Evolutionary conservation across 2,329 filamentous ascomycete genomes (phyloP).

Genomic region (Aureobasidium sp.): DNA sequence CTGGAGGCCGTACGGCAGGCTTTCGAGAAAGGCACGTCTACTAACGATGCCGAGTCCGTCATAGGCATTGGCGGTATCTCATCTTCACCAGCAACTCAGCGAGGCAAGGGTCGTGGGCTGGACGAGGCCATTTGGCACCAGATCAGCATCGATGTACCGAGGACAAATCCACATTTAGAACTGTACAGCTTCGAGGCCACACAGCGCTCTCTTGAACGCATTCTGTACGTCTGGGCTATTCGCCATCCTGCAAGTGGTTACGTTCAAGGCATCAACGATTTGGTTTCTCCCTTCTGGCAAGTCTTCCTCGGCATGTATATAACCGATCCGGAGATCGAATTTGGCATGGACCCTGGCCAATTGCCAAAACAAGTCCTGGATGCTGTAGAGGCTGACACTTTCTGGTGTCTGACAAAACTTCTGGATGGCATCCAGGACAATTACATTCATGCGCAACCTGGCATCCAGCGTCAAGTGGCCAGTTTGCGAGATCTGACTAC

Average conservation of each 20-base stretch:
- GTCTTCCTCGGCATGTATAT: conserved; percentile 94
- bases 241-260: conserved; percentile 95
- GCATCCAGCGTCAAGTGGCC: conserved; percentile 88
- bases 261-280: conserved; percentile 96
- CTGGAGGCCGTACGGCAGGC: conserved; percentile 75
- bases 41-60: conserved; percentile 34
- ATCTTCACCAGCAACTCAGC: conserved; percentile 38
- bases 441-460: conserved; percentile 95
- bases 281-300: conserved; percentile 97
- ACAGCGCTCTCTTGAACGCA: conserved; percentile 85
- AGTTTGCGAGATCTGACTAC: conserved; percentile 84
- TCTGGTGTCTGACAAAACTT: conserved; percentile 96
- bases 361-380: conserved; percentile 84
- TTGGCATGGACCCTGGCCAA: conserved; percentile 94
- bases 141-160: conserved; percentile 95
- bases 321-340: conserved; percentile 85
- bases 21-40: conserved; percentile 49
- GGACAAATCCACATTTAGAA: conserved; percentile 92
- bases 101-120: conserved; percentile 64
- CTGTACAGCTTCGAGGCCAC: conserved; percentile 95
- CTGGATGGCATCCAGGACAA: conserved; percentile 99
- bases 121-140: conserved; percentile 99
- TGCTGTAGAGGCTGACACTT: conserved; percentile 93
- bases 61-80: conserved; percentile 48
- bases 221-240: conserved; percentile 96